A percentile compares a stretch with the other conserved stretches of the same genome.
phyloP scores from a whole-genome alignment of 805 yeast genomes.

The Kuraishia hungarica region DNA sequence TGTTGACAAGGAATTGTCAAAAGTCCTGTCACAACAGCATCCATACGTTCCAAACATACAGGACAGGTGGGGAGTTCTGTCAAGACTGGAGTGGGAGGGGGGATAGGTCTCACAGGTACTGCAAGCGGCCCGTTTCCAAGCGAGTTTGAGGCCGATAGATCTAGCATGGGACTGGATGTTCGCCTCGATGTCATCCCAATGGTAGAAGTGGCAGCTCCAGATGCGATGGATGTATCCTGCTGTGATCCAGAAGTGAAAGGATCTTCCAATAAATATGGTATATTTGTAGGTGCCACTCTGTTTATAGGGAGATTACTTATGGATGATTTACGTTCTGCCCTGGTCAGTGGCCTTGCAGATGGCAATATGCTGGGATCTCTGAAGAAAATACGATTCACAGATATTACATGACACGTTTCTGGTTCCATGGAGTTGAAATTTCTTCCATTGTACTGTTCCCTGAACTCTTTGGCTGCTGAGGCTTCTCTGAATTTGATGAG shows the following conservation, averaged over 20 bases:
- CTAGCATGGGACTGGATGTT: slow-evolving; percentile 5
- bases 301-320: neutral
- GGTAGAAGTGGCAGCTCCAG: neutral
- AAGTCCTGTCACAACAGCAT: slow-evolving; percentile 68
- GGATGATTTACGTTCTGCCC: neutral
- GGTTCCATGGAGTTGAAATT: slow-evolving; percentile 84
- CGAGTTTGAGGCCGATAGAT: slow-evolving; percentile 1
- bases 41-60: slow-evolving; percentile 86
- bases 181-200: neutral
- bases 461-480: slow-evolving; percentile 53
- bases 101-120: slow-evolving; percentile 4
- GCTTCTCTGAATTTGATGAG: slow-evolving; percentile 62
- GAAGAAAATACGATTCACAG: slow-evolving; percentile 52
- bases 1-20: slow-evolving; percentile 89
- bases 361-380: slow-evolving; percentile 12
- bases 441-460: slow-evolving; percentile 58
- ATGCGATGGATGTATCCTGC: neutral
- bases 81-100: slow-evolving; percentile 9
- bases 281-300: slow-evolving; percentile 14
- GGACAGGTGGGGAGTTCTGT: slow-evolving; percentile 85
- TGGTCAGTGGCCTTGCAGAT: neutral
- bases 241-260: slow-evolving; percentile 46
- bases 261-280: slow-evolving; percentile 66
- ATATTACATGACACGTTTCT: slow-evolving; percentile 72
- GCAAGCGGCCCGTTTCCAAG: neutral